These are phyloP conservation scores for Kodamaea neixiangensis DNA, from an alignment of 805 yeast genomes.

Conservation along the genomic window DNA sequence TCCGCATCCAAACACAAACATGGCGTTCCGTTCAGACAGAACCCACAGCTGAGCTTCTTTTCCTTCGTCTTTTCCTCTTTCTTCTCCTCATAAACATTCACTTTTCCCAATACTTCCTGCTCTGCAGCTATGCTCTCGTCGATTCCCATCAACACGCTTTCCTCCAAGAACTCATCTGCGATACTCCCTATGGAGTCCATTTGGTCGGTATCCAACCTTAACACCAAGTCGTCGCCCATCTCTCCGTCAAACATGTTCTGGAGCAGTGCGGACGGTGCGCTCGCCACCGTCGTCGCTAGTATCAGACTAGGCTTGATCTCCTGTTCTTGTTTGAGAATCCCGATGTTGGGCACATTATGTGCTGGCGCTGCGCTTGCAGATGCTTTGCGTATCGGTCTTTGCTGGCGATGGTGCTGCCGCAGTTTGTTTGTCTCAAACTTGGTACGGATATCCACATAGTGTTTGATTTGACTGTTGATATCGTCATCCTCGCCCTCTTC, in stretches of 20 bases:
- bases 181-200: constrained; percentile 7
- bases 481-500: constrained; percentile 14
- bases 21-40: constrained; percentile 40
- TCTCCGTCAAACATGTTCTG: constrained; percentile 6
- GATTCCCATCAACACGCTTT: neutral
- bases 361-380: neutral
- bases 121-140: constrained; percentile 8
- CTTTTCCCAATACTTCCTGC: constrained; percentile 14
- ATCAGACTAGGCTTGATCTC: constrained; percentile 11
- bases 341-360: constrained; percentile 3
- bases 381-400: neutral
- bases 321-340: constrained; percentile 4
- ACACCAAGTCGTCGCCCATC: constrained; percentile 9
- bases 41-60: constrained; percentile 32
- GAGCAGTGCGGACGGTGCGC: neutral
- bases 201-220: constrained; percentile 4
- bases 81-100: constrained; percentile 16
- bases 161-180: constrained; percentile 9
- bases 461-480: constrained; percentile 19
- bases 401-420: neutral
- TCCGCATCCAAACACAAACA: constrained; percentile 46
- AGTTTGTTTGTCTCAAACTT: constrained; percentile 16
- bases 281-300: neutral
- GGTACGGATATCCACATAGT: constrained; percentile 22
- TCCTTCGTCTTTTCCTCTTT: constrained; percentile 9